Conservation (phyloP, 139 green algal genomes). For the Chlorella sp. region DNA sequence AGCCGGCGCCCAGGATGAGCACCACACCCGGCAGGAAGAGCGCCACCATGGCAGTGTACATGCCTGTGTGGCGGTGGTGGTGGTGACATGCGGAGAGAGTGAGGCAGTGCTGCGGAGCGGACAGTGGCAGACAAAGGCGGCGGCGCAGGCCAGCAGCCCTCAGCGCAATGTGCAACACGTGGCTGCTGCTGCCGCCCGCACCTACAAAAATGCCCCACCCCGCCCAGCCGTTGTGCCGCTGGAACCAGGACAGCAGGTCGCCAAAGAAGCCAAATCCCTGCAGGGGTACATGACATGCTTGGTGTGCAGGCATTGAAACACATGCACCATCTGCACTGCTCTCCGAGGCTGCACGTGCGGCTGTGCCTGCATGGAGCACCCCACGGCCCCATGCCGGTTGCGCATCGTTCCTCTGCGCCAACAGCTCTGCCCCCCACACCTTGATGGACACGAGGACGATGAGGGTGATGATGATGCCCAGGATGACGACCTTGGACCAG, state of each 20-base stretch:
- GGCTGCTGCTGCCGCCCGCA: background rate
- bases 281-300: background rate
- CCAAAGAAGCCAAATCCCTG: conserved; percentile 65
- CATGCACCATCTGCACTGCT: too few species aligned
- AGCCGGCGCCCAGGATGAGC: conserved; percentile 64
- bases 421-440: too few species aligned
- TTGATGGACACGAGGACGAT: conserved; percentile 65
- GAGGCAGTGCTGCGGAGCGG: too few species aligned
- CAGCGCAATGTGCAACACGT: background rate
- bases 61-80: background rate
- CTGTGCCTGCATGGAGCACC: too few species aligned
- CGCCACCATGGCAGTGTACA: conserved; percentile 59
- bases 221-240: conserved; percentile 64
- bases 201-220: conserved; percentile 63
- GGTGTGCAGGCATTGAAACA: too few species aligned
- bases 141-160: too few species aligned
- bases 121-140: too few species aligned
- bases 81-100: background rate
- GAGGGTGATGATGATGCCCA: conserved; percentile 53
- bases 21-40: conserved; percentile 65
- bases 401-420: too few species aligned
- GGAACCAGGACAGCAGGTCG: conserved; percentile 57
- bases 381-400: too few species aligned
- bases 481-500: conserved; percentile 53
- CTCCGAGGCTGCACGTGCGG: too few species aligned